Evolutionary conservation across 345 rosid species (phyloP), one percentile per base, ranked within the genome.

Genomic region (Bruguiera parviflora): DNA sequence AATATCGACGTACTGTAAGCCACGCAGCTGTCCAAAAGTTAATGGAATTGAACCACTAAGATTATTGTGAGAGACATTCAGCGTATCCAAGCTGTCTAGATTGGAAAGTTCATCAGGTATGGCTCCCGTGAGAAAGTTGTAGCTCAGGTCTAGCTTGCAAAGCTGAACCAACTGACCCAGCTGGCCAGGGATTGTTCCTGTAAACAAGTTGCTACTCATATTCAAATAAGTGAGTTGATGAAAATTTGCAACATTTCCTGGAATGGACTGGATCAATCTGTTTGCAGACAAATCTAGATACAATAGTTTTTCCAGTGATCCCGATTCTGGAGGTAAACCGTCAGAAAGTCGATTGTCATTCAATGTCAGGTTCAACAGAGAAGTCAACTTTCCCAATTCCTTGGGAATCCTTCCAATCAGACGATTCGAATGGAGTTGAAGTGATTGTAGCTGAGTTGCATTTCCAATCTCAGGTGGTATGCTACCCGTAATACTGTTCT

Each of bases 401-500:
- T 5, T 67, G 0, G 86, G 86, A 66, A 85, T 74, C 29, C 61
- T 60, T 5, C 82, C 84, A 1, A 18, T 21, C 10, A 85, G 33
- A 51, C 61, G 53, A 32, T 85, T 85, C 0, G 71, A 83, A 43
- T 84, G 80, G 8, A 85, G 79, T 68, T 82, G 77, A 13, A 85
- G 76, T 5, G 4, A 39, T 4, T 21, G 58, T 5, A 86, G 61
- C 2, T 5, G 53, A 28, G 58, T 15, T 24, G 73, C 77, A 3
- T 69, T 64, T 24, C 75, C 82, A 3, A 81, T 65, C 22, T 72
- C 75, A 5, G 70, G 58, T 10, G 84, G 87, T 63, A 83, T 65
- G 20, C 3, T 18, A 4, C 86, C 82, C 0, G 70, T 35, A 19
- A 84, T 31, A 2, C 68, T 59, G 37, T 82, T 85, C 27, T 39